A percentile compares a stretch with the other conserved stretches of the same genome.
phyloP scores from a whole-genome alignment of 805 yeast genomes.

The Blastobotrys chiropterorum region DNA sequence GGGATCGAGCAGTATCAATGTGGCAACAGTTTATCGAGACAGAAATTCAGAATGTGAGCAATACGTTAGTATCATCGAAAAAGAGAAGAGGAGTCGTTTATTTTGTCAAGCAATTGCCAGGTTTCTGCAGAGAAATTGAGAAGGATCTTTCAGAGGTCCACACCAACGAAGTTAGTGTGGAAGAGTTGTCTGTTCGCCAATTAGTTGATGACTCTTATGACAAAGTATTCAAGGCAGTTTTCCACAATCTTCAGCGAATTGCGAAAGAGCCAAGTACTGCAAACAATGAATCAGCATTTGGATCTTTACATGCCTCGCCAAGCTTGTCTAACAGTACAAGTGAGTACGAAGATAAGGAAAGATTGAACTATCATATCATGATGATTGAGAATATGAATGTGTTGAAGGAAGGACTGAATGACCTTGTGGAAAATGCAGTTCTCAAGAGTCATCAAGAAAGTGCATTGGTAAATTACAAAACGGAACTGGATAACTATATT shows the following conservation, averaged over 20 bases:
- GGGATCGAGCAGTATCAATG: slow-evolving; percentile 43
- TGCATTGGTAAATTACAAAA: slow-evolving; percentile 18
- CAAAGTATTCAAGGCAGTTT: slow-evolving; percentile 27
- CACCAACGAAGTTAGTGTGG: background rate
- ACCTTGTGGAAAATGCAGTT: slow-evolving; percentile 15
- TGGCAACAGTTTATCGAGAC: slow-evolving; percentile 57
- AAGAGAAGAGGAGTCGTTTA: slow-evolving; percentile 39
- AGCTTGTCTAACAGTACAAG: slow-evolving; percentile 4
- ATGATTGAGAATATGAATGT: slow-evolving; percentile 50
- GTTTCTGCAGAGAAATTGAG: slow-evolving; percentile 39
- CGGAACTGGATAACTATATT: slow-evolving; percentile 38
- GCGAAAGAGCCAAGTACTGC: slow-evolving; percentile 20
- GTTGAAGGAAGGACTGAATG: slow-evolving; percentile 35
- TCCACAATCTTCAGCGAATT: slow-evolving; percentile 26
- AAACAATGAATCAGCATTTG: slow-evolving; percentile 11
- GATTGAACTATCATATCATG: slow-evolving; percentile 39
- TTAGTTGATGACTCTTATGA: slow-evolving; percentile 28
- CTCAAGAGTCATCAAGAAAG: slow-evolving; percentile 7
- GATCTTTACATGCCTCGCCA: slow-evolving; percentile 15
- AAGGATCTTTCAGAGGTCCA: slow-evolving; percentile 18
- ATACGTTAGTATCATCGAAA: slow-evolving; percentile 32
- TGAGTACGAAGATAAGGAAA: slow-evolving; percentile 32
- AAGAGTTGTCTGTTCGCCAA: slow-evolving; percentile 11
- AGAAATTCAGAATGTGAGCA: slow-evolving; percentile 45
- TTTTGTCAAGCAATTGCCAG: slow-evolving; percentile 43